Evolutionary conservation across 306 rosid genomes (phyloP), one percentile per base, ranked within the genome.

Genomic region (Alnus rubra): DNA sequence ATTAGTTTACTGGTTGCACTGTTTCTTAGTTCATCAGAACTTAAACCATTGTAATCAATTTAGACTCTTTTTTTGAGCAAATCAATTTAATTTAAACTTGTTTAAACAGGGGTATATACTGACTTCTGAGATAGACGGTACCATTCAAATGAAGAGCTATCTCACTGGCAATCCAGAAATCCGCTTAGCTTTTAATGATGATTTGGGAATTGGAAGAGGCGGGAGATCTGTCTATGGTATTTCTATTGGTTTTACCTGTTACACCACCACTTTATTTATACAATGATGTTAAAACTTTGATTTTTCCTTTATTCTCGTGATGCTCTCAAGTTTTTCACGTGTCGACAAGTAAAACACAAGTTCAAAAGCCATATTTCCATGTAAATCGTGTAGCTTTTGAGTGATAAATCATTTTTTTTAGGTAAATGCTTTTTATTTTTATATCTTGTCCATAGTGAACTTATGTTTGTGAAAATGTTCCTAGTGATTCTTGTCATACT

Each of bases 141-240:
- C 97, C 76, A 92, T 92, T 82, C 97, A 92, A 92, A 92, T 92
- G 96, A 92, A 89, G 82, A 92, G 97, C 81, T 90, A 92, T 89
- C 97, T 92, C 77, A 78, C 85, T 79, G 97, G 97, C 35, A 88
- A 88, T 88, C 97, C 96, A 76, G 97, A 90, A 87, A 90, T 90
- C 72, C 91, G 96, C 47, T 75, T 92, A 80, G 97, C 96, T 76
- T 94, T 92, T 71, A 90, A 92, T 85, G 97, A 92, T 35, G 97
- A 92, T 85, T 92, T 92, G 79, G 64, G 85, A 78, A 87, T 92
- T 51, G 97, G 97, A 82, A 84, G 87, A 88, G 80, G 78, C 67
- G 86, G 88, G 71, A 77, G 87, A 78, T 69, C 96, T 3, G 80
- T 48, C 15, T 86, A 88, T 64, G 96, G 93, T 92, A 89, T 76